Base-by-base conservation (phyloP, 192 early-diverging fungal genomes). In the Phycomyces nitens region DNA sequence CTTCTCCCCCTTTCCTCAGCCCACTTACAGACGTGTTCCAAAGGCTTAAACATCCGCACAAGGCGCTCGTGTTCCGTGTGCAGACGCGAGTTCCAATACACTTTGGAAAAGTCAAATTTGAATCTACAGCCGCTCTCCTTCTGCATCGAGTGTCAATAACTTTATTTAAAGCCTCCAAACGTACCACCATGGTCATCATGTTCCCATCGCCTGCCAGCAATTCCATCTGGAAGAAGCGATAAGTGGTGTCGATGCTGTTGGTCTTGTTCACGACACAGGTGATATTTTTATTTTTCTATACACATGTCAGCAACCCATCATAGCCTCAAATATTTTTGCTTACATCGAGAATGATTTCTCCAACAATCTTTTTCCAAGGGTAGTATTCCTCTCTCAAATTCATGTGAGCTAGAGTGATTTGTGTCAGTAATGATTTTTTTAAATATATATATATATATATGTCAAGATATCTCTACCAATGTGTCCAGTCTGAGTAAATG, bases 31-130 rank as follows among this genome's bases (percentile, higher is more conserved):
- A 99, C 77, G 43, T 82, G 77, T 22, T 91, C 85, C 2, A 82
- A 85, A 44, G 70, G 61, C 16, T 77, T 71, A 73, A 99, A 99
- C 62, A 72, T 51, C 34, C 78, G 77, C 22, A 96, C 90, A n/a
- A 99, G 69, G 34, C 98, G 87, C 41, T 93, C 89, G 60, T 99
- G 98, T 66, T 99, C 98, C 0, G 82, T 76, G 64, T 98, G 95
- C 55, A 99, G 82, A 11, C 98, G 85, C 5, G 95, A 97, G 80
- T 99, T 99, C 98, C 98, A 99, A 76, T 99, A 99, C 5, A 99
- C 98, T 58, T 91, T 85, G 14, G 95, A 92, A 70, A 96, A 98
- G 63, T 99, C 96, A 61, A 99, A 93, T 53, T 80, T 73, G 74
- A 98, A 97, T 59, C 73, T 80, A 77, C 95, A 98, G 16, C 86